Evolutionary conservation across 176 grass and related monocot genomes (phyloP).

Genomic region (Neostapfia colusana): DNA sequence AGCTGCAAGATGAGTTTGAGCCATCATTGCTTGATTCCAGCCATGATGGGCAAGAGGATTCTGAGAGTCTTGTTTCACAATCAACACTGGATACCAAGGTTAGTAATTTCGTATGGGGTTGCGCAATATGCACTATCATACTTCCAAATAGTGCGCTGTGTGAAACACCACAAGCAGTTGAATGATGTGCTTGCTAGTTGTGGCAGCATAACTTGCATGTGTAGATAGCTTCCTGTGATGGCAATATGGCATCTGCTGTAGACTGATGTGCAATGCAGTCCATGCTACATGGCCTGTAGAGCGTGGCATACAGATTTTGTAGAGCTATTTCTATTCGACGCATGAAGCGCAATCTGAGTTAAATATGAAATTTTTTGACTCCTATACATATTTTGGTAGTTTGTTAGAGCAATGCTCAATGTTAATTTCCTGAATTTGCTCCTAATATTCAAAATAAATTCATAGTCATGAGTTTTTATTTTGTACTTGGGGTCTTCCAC

Average conservation of each 20-base stretch:
- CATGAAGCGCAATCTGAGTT: neutral
- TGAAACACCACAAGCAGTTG: neutral
- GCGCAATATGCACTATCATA: constrained; percentile 4
- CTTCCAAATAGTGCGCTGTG: constrained; percentile 2
- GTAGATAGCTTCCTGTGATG: neutral
- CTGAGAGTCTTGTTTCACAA: constrained; percentile 25
- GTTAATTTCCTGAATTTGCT: neutral
- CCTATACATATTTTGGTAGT: neutral
- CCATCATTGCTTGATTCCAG: constrained; percentile 23
- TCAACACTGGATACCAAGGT: constrained; percentile 28
- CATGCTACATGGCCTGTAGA: neutral
- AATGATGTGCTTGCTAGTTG: neutral
- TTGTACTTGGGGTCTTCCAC: neutral
- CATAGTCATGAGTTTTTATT: neutral
- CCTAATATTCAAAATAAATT: neutral
- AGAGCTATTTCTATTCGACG: neutral
- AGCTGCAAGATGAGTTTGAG: constrained; percentile 31
- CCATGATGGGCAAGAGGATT: constrained; percentile 9
- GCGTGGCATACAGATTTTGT: neutral
- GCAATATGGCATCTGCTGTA: neutral
- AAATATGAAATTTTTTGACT: constrained; percentile 11
- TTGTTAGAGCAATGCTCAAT: neutral
- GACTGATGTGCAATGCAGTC: neutral
- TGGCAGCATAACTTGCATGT: neutral
- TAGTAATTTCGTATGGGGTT: constrained; percentile 33